Conservation (phyloP, 768 basidiomycete species). For the Lepiota venenata region DNA sequence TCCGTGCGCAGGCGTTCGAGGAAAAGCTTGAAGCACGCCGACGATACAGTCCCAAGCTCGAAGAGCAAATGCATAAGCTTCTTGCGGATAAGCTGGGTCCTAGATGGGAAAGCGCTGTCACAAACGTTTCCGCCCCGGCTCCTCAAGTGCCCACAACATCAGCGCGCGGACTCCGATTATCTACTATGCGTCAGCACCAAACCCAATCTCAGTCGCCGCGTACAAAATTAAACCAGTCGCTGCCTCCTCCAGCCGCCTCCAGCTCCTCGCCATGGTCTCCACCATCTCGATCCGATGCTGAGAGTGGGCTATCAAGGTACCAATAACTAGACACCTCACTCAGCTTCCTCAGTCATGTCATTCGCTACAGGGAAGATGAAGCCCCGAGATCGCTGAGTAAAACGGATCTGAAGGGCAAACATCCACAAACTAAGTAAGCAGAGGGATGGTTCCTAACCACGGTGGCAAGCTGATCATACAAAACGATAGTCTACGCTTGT, state of each 20-base stretch:
- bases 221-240: no score
- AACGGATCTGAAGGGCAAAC: no score
- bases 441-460: no score
- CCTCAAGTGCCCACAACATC: neutral
- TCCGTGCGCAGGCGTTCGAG: constrained; percentile 40
- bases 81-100: constrained; percentile 13
- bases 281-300: neutral
- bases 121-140: constrained; percentile 14
- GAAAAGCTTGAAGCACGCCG: constrained; percentile 33
- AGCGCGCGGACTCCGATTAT: neutral
- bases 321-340: neutral
- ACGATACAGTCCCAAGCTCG: constrained; percentile 11
- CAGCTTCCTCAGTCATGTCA: neutral
- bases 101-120: neutral
- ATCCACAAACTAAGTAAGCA: no score
- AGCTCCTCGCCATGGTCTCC: no score
- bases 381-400: no score
- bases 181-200: constrained; percentile 2
- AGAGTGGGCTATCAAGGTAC: neutral
- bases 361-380: neutral
- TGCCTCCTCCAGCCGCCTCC: no score
- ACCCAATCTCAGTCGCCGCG: no score
- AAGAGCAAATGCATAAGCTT: constrained; percentile 19
- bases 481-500: neutral
- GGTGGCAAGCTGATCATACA: no score